Evolutionary conservation across 495 filamentous ascomycete species (phyloP).

Genomic region (Aspergillus coremiiformis): DNA sequence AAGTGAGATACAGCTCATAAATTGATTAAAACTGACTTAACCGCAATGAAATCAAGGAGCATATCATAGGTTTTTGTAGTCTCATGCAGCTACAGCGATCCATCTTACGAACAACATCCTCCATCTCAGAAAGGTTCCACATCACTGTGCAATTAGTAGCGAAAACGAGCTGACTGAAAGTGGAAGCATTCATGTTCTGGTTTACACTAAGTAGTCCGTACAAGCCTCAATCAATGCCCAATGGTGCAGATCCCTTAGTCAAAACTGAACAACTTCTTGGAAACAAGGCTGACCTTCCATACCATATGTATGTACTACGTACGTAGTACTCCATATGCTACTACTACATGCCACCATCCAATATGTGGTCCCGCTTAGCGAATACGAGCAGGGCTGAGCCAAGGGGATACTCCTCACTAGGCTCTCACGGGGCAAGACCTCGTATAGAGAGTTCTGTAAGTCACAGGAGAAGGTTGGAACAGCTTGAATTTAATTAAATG

Average conservation of each 20-base stretch:
- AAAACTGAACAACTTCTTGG: background rate
- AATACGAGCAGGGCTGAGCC: constrained; percentile 16
- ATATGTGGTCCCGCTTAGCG: background rate
- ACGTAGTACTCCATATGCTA: no score
- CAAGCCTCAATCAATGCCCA: background rate
- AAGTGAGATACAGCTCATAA: background rate
- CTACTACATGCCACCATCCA: no score
- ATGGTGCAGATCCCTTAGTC: background rate
- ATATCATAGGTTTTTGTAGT: no score
- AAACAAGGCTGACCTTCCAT: background rate
- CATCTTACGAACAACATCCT: no score
- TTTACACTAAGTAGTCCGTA: background rate
- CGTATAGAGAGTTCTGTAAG: background rate
- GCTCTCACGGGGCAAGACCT: background rate
- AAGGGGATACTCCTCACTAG: background rate
- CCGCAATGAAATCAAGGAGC: background rate
- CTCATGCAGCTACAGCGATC: no score
- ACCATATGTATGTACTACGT: no score
- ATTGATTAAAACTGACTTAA: no score
- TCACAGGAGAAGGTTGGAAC: background rate
- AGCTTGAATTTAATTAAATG: background rate
- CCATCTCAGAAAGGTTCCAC: no score
- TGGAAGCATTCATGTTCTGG: background rate
- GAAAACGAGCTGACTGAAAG: constrained; percentile 22
- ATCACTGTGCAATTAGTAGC: no score